These are phyloP conservation scores for Phytophthora capsici DNA, from an alignment of 352 stramenopile species.

Conservation along the genomic window DNA sequence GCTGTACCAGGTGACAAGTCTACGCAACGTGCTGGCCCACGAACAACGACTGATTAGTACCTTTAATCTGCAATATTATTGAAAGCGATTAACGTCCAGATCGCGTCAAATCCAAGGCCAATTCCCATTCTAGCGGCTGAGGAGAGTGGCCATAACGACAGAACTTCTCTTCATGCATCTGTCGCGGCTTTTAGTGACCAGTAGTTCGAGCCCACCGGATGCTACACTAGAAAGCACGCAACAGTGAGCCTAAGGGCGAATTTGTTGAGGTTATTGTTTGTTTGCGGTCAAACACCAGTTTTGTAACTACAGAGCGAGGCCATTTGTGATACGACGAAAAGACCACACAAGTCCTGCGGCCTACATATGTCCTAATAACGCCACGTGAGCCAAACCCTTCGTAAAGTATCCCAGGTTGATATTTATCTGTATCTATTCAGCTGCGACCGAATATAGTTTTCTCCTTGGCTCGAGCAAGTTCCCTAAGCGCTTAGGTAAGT, in stretches of 20 bases:
- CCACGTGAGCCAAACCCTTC: too few relatives aligned
- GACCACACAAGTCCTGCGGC: too few relatives aligned
- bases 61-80: background rate
- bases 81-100: background rate
- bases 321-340: too few relatives aligned
- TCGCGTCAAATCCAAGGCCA: background rate
- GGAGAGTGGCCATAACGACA: background rate
- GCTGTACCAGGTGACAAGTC: background rate
- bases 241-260: background rate
- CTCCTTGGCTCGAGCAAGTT: too few relatives aligned
- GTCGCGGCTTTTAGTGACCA: background rate
- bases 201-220: background rate
- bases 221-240: background rate
- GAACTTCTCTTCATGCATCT: background rate
- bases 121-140: background rate
- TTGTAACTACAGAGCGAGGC: too few relatives aligned
- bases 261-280: background rate
- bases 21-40: too few relatives aligned
- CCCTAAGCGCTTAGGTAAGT: too few relatives aligned
- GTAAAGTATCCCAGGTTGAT: background rate
- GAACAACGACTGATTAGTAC: background rate
- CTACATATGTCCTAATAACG: too few relatives aligned
- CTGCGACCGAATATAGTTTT: too few relatives aligned
- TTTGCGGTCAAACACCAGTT: background rate
- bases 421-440: background rate